A percentile compares a stretch with the other conserved stretches of the same genome.
phyloP scores from a whole-genome alignment of 352 stramenopile species.

The Phytophthora chlamydospora region DNA sequence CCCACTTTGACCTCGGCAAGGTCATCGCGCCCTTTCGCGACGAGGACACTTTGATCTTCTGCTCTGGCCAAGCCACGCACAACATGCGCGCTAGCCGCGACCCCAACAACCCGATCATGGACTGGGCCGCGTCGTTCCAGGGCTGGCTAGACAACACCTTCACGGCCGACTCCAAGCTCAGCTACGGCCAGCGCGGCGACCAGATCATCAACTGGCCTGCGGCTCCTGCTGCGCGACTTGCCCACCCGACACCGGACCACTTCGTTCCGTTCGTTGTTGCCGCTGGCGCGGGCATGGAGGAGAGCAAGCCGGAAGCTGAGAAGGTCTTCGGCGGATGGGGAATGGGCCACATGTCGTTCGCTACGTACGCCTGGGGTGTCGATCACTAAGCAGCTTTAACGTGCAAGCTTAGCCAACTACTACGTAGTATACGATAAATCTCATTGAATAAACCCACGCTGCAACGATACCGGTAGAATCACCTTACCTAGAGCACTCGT shows the following conservation, averaged over 20 bases:
- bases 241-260: slow-evolving; percentile 60
- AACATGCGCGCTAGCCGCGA: slow-evolving; percentile 40
- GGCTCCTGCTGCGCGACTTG: slow-evolving; percentile 36
- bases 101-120: slow-evolving; percentile 7
- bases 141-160: slow-evolving; percentile 42
- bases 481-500: background rate
- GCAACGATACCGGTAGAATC: too few relatives aligned
- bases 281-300: slow-evolving; percentile 56
- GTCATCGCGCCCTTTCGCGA: slow-evolving; percentile 55
- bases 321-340: slow-evolving; percentile 51
- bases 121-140: slow-evolving; percentile 47
- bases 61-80: slow-evolving; percentile 60
- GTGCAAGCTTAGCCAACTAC: slow-evolving; percentile 13
- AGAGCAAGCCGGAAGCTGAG: slow-evolving; percentile 36
- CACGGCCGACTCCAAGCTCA: slow-evolving; percentile 31
- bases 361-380: slow-evolving; percentile 46
- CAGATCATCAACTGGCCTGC: slow-evolving; percentile 47
- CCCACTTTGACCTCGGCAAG: slow-evolving; percentile 65
- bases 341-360: slow-evolving; percentile 51
- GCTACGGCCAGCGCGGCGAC: slow-evolving; percentile 29
- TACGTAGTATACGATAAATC: too few relatives aligned
- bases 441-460: too few relatives aligned
- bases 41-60: slow-evolving; percentile 76
- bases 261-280: slow-evolving; percentile 58
- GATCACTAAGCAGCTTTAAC: slow-evolving; percentile 37